Base-by-base conservation (phyloP, 2,329 filamentous ascomycete species). In the Fusarium illudens region DNA sequence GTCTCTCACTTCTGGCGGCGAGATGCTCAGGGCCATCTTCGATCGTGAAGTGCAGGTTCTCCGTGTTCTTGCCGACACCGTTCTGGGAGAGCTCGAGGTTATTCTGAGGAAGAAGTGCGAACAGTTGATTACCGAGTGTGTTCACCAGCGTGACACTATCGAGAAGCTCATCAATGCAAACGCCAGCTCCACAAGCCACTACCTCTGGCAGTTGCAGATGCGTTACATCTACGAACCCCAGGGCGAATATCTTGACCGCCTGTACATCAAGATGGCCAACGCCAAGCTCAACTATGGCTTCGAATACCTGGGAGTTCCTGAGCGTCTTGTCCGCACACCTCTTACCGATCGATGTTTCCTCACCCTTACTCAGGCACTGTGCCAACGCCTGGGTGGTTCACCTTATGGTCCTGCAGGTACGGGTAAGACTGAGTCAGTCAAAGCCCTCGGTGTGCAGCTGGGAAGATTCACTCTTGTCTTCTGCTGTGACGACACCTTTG, bases 401-500 rank as follows among this genome's bases (percentile, higher is more conserved):
- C 96, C 96, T 1, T 99, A 99, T 75, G 96, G 96, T 53, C 96
- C 96, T 70, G 96, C 96, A 62, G 96, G 96, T 84, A 99, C 96
- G 44, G 96, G 96, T 78, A 99, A 99, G 82, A 99, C 96, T 0
- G 96, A 99, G 78, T 99, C 96, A 2, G 96, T 99, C 78, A 99
- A 99, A 81, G 96, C 96, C 19, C 87, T 99, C 25, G 96, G 96
- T 84, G 87, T 99, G 4, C 94, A 99, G 78, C 89, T 99, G 57
- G 96, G 96, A 77, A 90, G 96, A 63, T 99, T 99, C 79, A 99
- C 96, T 2, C 88, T 99, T 25, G 96, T 99, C 27, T 99, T 99
- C 84, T 99, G 96, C 79, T 99, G 96, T 83, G 96, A 99, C 77
- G 96, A 99, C 80, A 99, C 96, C 0, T 99, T 99, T 75, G 96